These are phyloP conservation scores for Penicillium angulare DNA, from an alignment of 495 filamentous ascomycete genomes.

Conservation along the genomic window DNA sequence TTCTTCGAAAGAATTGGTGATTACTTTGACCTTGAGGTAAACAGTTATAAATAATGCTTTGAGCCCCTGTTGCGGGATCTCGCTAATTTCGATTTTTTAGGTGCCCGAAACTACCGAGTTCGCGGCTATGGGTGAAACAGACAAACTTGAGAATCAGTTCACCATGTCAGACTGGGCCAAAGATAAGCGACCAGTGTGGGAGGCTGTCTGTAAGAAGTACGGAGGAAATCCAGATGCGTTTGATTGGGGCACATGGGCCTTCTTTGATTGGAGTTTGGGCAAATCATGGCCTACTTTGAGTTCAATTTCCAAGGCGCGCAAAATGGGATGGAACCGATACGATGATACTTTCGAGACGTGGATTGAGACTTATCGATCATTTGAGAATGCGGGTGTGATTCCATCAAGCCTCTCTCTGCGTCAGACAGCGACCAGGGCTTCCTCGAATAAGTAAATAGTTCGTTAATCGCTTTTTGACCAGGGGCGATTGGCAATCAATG, in stretches of 20 bases:
- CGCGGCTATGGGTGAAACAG: constrained; percentile 14
- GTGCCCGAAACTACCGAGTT: constrained; percentile 13
- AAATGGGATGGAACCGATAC: constrained; percentile 19
- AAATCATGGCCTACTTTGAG: constrained; percentile 21
- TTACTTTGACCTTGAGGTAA: constrained; percentile 23
- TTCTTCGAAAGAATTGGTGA: constrained; percentile 22
- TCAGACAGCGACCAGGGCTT: too few relatives aligned
- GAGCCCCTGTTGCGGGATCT: too few relatives aligned
- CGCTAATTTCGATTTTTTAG: not conserved
- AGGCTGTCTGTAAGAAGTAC: constrained; percentile 22
- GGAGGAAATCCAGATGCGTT: constrained; percentile 20
- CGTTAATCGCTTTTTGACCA: too few relatives aligned
- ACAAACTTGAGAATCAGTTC: constrained; percentile 16
- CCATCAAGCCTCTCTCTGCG: too few relatives aligned
- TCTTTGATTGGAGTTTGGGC: constrained; percentile 23
- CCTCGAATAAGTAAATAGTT: too few relatives aligned
- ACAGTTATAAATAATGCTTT: too few relatives aligned
- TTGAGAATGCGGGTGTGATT: constrained; percentile 21
- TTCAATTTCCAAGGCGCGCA: constrained; percentile 25
- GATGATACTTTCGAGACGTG: constrained; percentile 18
- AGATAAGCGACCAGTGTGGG: constrained; percentile 30
- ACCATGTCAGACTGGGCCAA: constrained; percentile 28
- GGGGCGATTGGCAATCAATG: too few relatives aligned
- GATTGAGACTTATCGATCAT: constrained; percentile 24
- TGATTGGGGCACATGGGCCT: constrained; percentile 26